Evolutionary conservation across 2,329 filamentous ascomycete genomes (phyloP), one percentile per base, ranked within the genome.

Genomic region (Calonectria pteridis): DNA sequence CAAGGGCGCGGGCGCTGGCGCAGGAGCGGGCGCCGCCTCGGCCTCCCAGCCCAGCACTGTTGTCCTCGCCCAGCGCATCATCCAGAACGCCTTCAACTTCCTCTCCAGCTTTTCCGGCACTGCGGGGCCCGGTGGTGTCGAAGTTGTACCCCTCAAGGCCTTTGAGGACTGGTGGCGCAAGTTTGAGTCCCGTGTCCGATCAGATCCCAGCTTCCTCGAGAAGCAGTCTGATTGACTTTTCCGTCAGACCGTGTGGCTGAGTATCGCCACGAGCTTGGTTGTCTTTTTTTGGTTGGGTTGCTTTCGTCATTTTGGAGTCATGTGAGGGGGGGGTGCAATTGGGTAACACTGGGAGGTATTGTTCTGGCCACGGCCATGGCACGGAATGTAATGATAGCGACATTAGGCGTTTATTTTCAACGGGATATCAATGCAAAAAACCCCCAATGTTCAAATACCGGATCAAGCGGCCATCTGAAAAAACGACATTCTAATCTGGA

Each of bases 91-190:
- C 18, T 99, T 98, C 85, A 98, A 99, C 85, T 98, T 98, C 83
- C 88, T 99, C 71, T 92, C 96, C 4, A 94, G 95, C 80, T 98
- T 98, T 87, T 94, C 93, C 73, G 91, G 92, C 46, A 89, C 90
- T 71, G 87, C 88, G 2, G 89, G 88, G 3, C 86, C 87, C 31
- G 89, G 87, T 2, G 94, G 94, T 0, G 91, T 94, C 58, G 96
- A 98, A 83, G 94, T 97, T 16, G 94, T 99, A 29, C 96, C 97
- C n/a, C 85, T 99, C 76, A 97, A 94, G 85, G 95, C 94, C 6
- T 99, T 99, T 83, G 94, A 97, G 85, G 95, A 98, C 72, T 99
- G 97, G 97, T 99, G 97, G 97, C 90, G 89, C 74, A 98, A 98
- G 85, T 99, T 99, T 86, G 96, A 99, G 87, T 91, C 91, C 74